Base-by-base conservation (phyloP, 2,329 filamentous ascomycete genomes). In the Trichoderma sp. region DNA sequence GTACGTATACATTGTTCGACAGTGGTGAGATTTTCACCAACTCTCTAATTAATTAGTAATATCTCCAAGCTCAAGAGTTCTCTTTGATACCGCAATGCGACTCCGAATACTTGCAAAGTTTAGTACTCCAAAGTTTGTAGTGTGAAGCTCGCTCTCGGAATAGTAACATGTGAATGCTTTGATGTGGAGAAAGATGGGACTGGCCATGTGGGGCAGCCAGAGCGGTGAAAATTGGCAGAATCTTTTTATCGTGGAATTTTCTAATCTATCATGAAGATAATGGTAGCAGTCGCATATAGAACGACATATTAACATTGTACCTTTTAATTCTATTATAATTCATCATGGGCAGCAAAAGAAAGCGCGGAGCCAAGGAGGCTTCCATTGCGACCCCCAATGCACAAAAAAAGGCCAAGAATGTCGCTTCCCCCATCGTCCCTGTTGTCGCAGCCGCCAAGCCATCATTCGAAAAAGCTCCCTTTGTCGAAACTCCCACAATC, bases 401-500 rank as follows among this genome's bases (percentile, higher is more conserved):
- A 12, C 78, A 79, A 31, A 84, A 85, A 74, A 82, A 81, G 71
- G 80, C 79, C 64, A 85, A 84, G 75, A 81, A 80, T 53, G 78
- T 81, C 31, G 64, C 71, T n/a, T 76, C 78, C 16, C n/a, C 78
- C 18, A 72, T 78, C 69, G 75, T 77, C 63, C 77, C 79, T 5
- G 27, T 63, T 53, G 56, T 77, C 31, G 74, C 78, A 14, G 69
- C 77, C 59, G 69, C 80, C 35, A 83, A 82, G 72, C 79, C 80
- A 6, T 78, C 78, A 8, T 77, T 84, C 33, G 83, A 83, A 68
- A 84, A 84, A 76, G 79, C 80, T 41, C 83, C 83, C 4, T 92
- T 92, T 78, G 82, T 88, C 78, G 88, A 90, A 77, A 84, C 87
- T 6, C 86, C 87, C 11, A 85, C 84, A 69, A 85, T 85, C 63